Conservation (phyloP, 2,329 filamentous ascomycete species). For the Paraphaeosphaeria minitans region DNA sequence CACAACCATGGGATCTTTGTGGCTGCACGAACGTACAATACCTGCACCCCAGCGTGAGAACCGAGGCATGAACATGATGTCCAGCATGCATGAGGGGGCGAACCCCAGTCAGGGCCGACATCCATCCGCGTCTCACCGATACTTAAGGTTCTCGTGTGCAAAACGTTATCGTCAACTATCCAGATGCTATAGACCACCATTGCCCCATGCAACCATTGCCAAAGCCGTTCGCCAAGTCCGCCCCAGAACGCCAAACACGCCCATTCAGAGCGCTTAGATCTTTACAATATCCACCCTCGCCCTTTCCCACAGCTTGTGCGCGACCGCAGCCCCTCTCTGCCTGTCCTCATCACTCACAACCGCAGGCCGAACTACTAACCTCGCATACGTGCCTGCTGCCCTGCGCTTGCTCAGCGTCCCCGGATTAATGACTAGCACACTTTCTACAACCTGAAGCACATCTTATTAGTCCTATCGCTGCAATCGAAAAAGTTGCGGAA, state of each 20-base stretch:
- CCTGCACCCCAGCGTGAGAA: too few relatives aligned
- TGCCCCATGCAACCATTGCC: background rate
- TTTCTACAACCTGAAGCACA: conserved; percentile 76
- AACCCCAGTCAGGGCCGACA: too few relatives aligned
- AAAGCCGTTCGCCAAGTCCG: too few relatives aligned
- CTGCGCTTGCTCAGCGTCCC: conserved; percentile 83
- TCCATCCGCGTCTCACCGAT: background rate
- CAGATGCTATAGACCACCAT: background rate
- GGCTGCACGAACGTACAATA: background rate
- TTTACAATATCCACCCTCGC: conserved; percentile 85
- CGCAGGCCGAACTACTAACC: conserved; percentile 74
- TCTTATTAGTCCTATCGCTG: conserved; percentile 15
- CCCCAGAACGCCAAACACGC: background rate
- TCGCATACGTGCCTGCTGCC: conserved; percentile 83
- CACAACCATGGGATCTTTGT: background rate
- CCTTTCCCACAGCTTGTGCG: conserved; percentile 79
- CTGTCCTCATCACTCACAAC: conserved; percentile 63
- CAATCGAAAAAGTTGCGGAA: conserved; percentile 6
- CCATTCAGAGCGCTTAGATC: conserved; percentile 54
- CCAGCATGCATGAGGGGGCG: too few relatives aligned
- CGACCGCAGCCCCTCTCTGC: conserved; percentile 60
- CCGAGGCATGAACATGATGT: too few relatives aligned
- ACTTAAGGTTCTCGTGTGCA: background rate
- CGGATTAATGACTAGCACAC: conserved; percentile 88
- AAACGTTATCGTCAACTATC: background rate